Base-by-base conservation (phyloP, 495 filamentous ascomycete species). In the Aspergillus biplanus region DNA sequence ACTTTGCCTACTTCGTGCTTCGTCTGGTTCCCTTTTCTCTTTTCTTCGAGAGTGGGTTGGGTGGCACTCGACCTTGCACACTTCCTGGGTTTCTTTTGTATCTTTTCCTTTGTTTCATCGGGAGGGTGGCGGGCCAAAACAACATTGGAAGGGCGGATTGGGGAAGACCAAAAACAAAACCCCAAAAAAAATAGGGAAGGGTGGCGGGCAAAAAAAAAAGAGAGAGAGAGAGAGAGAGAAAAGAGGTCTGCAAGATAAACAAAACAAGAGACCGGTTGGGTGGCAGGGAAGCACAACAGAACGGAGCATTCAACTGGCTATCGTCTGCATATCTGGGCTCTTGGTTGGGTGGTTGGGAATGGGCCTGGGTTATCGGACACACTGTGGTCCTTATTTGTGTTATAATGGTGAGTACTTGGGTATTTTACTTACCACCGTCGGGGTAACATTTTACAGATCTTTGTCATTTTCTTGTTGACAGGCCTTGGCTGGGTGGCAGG, bases 311-410 rank as follows among this genome's bases (percentile, higher is more conserved):
- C 55, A 33, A 58, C 55, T 58, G 16, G 52, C 15, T 34, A 31
- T 56, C 9, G 6, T 57, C 18, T 33, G 32, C 21, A 46, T 32
- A 58, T 8, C 27, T 39, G 31, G 55, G 55, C 27, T 27, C 55
- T 33, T 54, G 52, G 62, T 56, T 59, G 62, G 62, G 62, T 50
- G 62, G 62, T 44, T 55, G 62, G 62, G 62, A 53, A 59, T 34
- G 62, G 62, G 62, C 62, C 62, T 64, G 62, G 62, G 62, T 64
- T 59, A 64, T 64, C 62, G 8, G 56, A 58, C 52, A 50, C 8
- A 5, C 21, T 44, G 39, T 12, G 11, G 39, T 44, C 39, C 8
- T 11, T 44, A 3, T 12, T 44, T 44, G 4, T 0, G 5, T 44
- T 44, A 44, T 11, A 12, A 13, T 12, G 39, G 39, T 6, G 8